Evolutionary conservation across 495 filamentous ascomycete species (phyloP).

Genomic region (Melanomma pulvis-pyrius): DNA sequence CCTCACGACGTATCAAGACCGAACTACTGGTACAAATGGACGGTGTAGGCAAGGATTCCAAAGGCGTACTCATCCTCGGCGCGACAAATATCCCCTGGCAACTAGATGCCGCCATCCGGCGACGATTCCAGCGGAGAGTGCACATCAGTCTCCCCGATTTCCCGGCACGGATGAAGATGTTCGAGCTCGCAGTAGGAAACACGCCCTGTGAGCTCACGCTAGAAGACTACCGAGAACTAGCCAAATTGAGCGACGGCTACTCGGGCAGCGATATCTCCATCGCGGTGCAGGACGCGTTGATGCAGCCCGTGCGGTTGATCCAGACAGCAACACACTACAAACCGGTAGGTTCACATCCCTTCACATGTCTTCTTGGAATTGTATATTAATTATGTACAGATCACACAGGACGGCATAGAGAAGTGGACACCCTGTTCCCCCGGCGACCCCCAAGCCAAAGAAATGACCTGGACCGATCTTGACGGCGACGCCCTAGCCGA

Average conservation of each 20-base stretch:
- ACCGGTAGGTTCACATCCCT: constrained; percentile 59
- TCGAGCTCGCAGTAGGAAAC: constrained; percentile 87
- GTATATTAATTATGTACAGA: constrained; percentile 54
- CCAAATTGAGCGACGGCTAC: constrained; percentile 84
- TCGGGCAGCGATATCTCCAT: constrained; percentile 96
- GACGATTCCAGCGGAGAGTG: constrained; percentile 93
- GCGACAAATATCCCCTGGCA: constrained; percentile 99
- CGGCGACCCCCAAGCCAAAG: constrained; percentile 78
- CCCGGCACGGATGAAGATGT: constrained; percentile 92
- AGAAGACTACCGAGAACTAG: constrained; percentile 78
- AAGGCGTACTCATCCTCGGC: constrained; percentile 90
- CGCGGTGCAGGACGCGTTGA: constrained; percentile 93
- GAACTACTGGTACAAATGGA: constrained; percentile 99
- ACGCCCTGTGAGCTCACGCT: constrained; percentile 84
- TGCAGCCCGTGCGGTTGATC: constrained; percentile 97
- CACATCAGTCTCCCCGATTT: constrained; percentile 92
- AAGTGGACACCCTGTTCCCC: constrained; percentile 93
- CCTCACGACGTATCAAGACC: constrained; percentile 95
- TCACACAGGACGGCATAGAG: constrained; percentile 68
- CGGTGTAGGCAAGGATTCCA: constrained; percentile 91
- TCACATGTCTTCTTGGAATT: neutral
- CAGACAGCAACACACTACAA: constrained; percentile 99
- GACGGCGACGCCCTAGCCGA: constrained; percentile 82
- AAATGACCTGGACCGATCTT: constrained; percentile 92
- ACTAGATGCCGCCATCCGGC: constrained; percentile 93